These are phyloP conservation scores for Musa acuminata DNA, from an alignment of 176 grass and related monocot genomes.

Conservation along the genomic window DNA sequence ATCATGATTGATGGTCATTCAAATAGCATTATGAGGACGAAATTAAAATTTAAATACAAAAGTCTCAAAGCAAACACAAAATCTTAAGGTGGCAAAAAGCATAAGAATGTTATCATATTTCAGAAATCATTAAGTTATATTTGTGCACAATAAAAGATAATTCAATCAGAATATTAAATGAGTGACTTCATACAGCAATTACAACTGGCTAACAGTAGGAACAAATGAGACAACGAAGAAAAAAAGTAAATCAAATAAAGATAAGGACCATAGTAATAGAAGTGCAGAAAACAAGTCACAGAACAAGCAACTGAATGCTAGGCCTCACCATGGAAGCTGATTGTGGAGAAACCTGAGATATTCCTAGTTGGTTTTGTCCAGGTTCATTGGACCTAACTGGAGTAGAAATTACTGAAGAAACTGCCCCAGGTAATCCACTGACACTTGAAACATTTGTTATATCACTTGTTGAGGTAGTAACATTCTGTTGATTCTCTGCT, in stretches of 20 bases:
- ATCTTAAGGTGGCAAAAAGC: no score
- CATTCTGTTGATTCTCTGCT: constrained; percentile 39
- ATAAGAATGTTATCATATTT: no score
- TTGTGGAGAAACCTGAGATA: constrained; percentile 28
- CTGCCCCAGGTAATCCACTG: constrained; percentile 27
- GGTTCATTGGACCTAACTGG: constrained; percentile 25
- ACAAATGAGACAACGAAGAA: not conserved
- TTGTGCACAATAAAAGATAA: not conserved
- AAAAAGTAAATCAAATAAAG: not conserved
- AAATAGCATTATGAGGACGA: not conserved
- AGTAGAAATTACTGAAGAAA: constrained; percentile 34
- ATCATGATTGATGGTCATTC: not conserved
- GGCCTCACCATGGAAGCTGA: constrained; percentile 8
- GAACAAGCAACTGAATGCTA: not conserved
- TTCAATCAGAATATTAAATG: not conserved
- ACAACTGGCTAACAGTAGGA: no score
- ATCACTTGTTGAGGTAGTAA: constrained; percentile 12
- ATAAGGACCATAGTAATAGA: constrained; percentile 15
- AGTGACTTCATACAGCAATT: no score
- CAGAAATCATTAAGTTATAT: not conserved
- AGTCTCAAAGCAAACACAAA: not conserved
- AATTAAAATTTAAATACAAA: not conserved
- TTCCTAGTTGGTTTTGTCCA: constrained; percentile 33
- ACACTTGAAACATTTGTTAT: constrained; percentile 24
- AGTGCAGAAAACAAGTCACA: not conserved